Evolutionary conservation across 2,329 filamentous ascomycete species (phyloP), one percentile per base, ranked within the genome.

Genomic region (Biscogniauxia sp.): DNA sequence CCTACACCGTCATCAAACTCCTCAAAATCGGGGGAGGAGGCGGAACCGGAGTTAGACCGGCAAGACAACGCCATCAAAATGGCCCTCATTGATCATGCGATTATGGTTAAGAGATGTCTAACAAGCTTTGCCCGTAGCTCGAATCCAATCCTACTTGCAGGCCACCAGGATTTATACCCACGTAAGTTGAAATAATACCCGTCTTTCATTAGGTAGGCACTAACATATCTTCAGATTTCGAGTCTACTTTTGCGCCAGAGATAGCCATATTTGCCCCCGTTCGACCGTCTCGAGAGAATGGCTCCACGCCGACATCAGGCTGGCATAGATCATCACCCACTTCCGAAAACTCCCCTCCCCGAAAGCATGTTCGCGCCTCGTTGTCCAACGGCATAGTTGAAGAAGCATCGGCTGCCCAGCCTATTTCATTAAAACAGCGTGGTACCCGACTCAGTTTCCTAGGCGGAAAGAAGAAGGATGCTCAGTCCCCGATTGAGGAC

Each of bases 21-120:
- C 1, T 75, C 78, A 9, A 80, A 78, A 26, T 73, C 77, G 20
- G 78, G 79, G 4, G 78, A 81, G 49, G 79, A 80, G 25, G 73
- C 77, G 2, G 78, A 83, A 53, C 74, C 80, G 20, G 79, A 86
- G 63, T 73, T 86, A 3, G 77, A 79, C 20, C 79, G 84, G 0
- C 82, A 93, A 68, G 89, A 96, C 66, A 91, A 85, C 54, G 91
- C 93, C 1, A 87, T 98, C 66, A 90, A 89, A 70, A 90, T 93
- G 73, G 91, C 92, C 0, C 82, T 98, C 28, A 84, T 96, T 51
- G 95, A 98, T 70, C 93, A 98, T 74, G 92, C 92, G 2, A 84
- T 96, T 61, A 88, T 92, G 74, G 87, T 98, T 69, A 93, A 94
- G 78, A 88, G 92, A 65, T 94, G 92, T 69, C 76, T 98, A 64